These are phyloP conservation scores for Nematodospora valgi DNA, from an alignment of 805 yeast genomes.

Conservation along the genomic window DNA sequence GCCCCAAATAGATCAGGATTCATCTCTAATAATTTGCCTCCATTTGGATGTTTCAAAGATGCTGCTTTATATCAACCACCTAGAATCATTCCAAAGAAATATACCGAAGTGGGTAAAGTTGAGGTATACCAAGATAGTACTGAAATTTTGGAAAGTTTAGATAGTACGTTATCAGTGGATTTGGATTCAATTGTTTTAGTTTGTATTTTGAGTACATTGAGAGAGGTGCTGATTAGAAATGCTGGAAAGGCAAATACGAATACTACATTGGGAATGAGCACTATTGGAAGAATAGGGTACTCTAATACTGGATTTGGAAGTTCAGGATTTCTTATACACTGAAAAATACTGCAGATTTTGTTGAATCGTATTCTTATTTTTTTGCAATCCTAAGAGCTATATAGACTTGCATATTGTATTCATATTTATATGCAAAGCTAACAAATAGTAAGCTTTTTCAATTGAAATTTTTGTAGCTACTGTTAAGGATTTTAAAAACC, in stretches of 20 bases:
- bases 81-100: conserved; percentile 31
- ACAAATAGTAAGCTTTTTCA: background rate
- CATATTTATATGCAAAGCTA: too few relatives aligned
- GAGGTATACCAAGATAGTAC: conserved; percentile 28
- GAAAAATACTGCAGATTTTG: too few relatives aligned
- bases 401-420: too few relatives aligned
- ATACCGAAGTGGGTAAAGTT: conserved; percentile 29
- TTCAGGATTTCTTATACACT: too few relatives aligned
- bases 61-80: conserved; percentile 19
- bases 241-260: conserved; percentile 15
- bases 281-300: conserved; percentile 4
- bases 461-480: background rate
- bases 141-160: too few relatives aligned
- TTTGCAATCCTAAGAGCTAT: too few relatives aligned
- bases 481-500: conserved; percentile 17
- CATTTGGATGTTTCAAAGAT: conserved; percentile 36
- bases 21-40: conserved; percentile 29
- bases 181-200: conserved; percentile 29
- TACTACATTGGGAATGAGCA: conserved; percentile 8
- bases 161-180: conserved; percentile 31
- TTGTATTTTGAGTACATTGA: conserved; percentile 27
- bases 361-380: too few relatives aligned
- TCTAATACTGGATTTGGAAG: too few relatives aligned
- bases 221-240: conserved; percentile 29
- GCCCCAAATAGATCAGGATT: conserved; percentile 4